Conservation (phyloP, 192 early-diverging fungal species). For the Linnemannia hyalina region DNA sequence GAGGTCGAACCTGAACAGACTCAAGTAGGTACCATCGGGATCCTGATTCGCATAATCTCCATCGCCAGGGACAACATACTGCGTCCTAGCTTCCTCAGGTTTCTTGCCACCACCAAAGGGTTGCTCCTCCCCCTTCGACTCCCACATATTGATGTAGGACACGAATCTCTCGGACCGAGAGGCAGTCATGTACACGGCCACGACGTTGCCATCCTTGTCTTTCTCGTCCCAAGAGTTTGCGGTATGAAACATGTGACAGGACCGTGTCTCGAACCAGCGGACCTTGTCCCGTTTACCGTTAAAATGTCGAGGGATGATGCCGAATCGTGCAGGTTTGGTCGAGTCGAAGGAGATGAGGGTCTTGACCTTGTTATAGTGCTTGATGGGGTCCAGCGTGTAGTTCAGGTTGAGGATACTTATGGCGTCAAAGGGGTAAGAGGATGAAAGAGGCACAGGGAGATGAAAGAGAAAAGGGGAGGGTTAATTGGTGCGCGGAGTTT, state of each 20-base stretch:
- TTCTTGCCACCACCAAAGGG: constrained; percentile 34
- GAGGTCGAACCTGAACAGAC: constrained; percentile 47
- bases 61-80: constrained; percentile 20
- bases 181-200: constrained; percentile 41
- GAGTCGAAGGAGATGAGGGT: constrained; percentile 32
- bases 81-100: constrained; percentile 12
- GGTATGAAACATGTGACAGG: constrained; percentile 54
- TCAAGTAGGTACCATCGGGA: constrained; percentile 41
- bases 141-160: constrained; percentile 34
- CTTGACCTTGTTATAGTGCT: constrained; percentile 18
- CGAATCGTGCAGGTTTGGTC: constrained; percentile 23
- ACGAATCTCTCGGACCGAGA: constrained; percentile 35
- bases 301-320: constrained; percentile 51
- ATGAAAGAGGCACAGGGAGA: neutral
- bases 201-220: constrained; percentile 36
- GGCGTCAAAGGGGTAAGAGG: neutral
- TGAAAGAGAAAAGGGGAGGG: neutral
- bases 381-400: constrained; percentile 3
- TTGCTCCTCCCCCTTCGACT: neutral
- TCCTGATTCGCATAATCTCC: constrained; percentile 28
- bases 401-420: constrained; percentile 31
- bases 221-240: constrained; percentile 51
- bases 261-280: constrained; percentile 41
- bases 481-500: neutral
- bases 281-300: constrained; percentile 26